Conservation (phyloP, 139 green algal genomes). For the Picochlorum sp. region DNA sequence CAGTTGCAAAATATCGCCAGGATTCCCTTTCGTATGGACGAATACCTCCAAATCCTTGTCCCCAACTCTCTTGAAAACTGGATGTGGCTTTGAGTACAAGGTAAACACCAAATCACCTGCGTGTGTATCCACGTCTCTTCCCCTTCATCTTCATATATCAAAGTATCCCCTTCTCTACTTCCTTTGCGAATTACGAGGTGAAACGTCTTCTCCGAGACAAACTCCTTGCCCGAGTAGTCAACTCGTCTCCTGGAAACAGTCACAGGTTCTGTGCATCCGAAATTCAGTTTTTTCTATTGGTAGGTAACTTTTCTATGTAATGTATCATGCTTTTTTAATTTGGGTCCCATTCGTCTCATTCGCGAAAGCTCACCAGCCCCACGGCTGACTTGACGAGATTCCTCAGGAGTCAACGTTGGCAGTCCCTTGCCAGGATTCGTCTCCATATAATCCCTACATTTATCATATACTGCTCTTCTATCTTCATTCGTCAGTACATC, state of each 20-base stretch:
- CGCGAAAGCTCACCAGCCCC: conserved; percentile 23
- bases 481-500: conserved; percentile 11
- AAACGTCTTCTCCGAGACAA: conserved; percentile 12
- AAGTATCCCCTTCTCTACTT: conserved; percentile 18
- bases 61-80: conserved; percentile 11
- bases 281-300: conserved; percentile 24
- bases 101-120: conserved; percentile 24
- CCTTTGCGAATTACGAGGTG: conserved; percentile 26
- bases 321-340: conserved; percentile 22
- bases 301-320: conserved; percentile 22
- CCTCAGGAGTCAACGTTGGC: conserved; percentile 20
- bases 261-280: conserved; percentile 21
- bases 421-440: conserved; percentile 25
- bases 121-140: conserved; percentile 28
- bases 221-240: conserved; percentile 8
- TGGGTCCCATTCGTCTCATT: conserved; percentile 23
- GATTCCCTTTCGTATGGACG: not conserved
- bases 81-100: conserved; percentile 25
- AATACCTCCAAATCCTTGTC: conserved; percentile 26
- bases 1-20: conserved; percentile 5
- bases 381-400: conserved; percentile 20
- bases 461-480: conserved; percentile 39
- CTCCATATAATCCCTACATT: conserved; percentile 23
- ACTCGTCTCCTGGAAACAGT: conserved; percentile 17
- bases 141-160: conserved; percentile 28